Base-by-base conservation (phyloP, 2,329 filamentous ascomycete genomes). In the Neofusicoccum cordaticola region DNA sequence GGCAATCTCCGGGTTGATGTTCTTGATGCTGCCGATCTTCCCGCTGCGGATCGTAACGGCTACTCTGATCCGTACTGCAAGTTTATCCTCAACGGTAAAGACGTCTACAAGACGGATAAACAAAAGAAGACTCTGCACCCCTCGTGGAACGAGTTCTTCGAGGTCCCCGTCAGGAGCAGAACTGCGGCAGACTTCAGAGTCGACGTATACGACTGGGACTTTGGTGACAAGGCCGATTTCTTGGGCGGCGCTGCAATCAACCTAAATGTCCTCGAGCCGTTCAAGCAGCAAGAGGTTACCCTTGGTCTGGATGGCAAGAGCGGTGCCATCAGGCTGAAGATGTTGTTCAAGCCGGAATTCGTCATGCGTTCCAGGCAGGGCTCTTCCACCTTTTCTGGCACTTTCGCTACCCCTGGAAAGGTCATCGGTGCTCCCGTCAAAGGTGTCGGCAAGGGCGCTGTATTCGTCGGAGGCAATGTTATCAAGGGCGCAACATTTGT, bases 21-120 rank as follows among this genome's bases (percentile, higher is more conserved):
- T 17, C 81, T 98, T 42, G 93, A 97, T 76, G 95, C 89, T 17
- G 81, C 86, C 8, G 89, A 97, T 66, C 85, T 99, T n/a, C 95
- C 95, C 7, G 89, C 95, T 1, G 94, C 94, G 34, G 95, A 99
- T 73, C 89, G 93, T 39, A 99, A 99, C 74, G 95, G 95, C 70
- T 98, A 90, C 84, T 97, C 93, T 71, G 95, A 99, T 73, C 95
- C 95, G 4, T 99, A 94, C 82, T 96, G 91, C 85, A 94, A 94
- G 74, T 99, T 99, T 76, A 87, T 91, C 68, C 84, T 98, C 69
- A 94, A 96, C 72, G 93, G 90, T 52, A 88, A 92, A 72, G 91
- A 96, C 65, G 86, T 98, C 0, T 93, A 92, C 86, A 99, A 98
- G 84, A 96, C 93, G 50, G 96, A 97, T 80, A 88, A 89, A 1